Base-by-base conservation (phyloP, 2,329 filamentous ascomycete genomes). In the Mariannaea sp. region DNA sequence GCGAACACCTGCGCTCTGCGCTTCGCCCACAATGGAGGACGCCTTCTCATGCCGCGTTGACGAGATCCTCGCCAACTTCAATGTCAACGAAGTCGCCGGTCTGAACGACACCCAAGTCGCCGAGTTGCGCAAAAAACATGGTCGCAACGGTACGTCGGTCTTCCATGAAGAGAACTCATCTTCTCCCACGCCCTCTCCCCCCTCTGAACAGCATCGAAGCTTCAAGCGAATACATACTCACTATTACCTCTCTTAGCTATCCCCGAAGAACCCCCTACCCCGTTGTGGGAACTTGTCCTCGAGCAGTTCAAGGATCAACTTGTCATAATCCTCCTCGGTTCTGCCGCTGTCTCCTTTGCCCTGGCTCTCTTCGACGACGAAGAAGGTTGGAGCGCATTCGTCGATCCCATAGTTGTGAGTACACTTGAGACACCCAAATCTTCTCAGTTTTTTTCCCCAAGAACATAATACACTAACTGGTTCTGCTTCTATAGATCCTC, bases 241-340 rank as follows among this genome's bases (percentile, higher is more conserved):
- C 45, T 43, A 49, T 27, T 16, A n/a, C 19, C 46, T 8, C 10
- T n/a, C 5, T 22, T 60, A 85, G 82, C 80, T 41, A 85, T 85
- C 57, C 75, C 81, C 39, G 94, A 99, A 77, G 94, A 99, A 61
- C 94, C 94, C 48, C 92, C 94, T 3, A 99, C 94, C 26, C 94
- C 94, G 32, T 73, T 99, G 41, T 99, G 93, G 94, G 85, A 97
- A 75, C 86, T 99, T 59, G 90, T 99, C 50, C 82, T 99, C 54
- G 94, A 99, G 76, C 94, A 99, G 73, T 99, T 99, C 82, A 97
- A 99, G 76, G 94, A 99, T 71, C 94, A 99, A 75, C 85, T 99
- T 41, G 94, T 99, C 63, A 83, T 99, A 48, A 99, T 99, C 65
- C 81, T 99, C 17, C 83, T 99, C 43, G 94, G 86, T 49, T 97